Evolutionary conservation across 2,329 filamentous ascomycete genomes (phyloP).

Genomic region (Penicillium sp.): DNA sequence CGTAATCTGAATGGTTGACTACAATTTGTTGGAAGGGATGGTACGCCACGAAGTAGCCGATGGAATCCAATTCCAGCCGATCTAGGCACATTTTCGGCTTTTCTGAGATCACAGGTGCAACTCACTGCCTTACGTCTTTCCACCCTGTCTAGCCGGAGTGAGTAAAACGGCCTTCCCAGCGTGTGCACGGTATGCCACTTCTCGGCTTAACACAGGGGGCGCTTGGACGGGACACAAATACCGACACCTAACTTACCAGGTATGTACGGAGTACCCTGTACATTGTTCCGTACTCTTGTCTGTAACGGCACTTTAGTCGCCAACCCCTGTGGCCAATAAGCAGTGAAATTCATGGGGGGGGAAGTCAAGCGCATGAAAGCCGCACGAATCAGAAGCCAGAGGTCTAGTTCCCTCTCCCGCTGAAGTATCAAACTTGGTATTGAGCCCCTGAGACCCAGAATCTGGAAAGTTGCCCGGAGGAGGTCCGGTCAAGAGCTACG

Average conservation of each 20-base stretch:
- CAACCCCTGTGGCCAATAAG: not conserved
- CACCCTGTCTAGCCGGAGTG: not conserved
- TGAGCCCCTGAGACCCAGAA: constrained; percentile 12
- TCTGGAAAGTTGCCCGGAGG: constrained; percentile 12
- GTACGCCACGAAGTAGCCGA: constrained; percentile 5
- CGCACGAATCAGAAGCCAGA: constrained; percentile 14
- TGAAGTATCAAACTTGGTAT: not conserved
- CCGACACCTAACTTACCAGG: constrained; percentile 1
- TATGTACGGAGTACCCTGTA: not conserved
- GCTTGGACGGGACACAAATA: constrained; percentile 6
- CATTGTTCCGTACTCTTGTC: not conserved
- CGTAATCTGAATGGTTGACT: not conserved
- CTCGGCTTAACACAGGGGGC: constrained; percentile 1
- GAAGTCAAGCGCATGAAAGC: constrained; percentile 9
- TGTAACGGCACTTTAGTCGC: not conserved
- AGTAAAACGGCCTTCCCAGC: constrained; percentile 6
- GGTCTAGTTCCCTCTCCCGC: not conserved
- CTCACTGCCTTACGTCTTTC: constrained; percentile 6
- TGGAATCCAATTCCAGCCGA: constrained; percentile 7
- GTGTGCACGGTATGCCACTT: not conserved
- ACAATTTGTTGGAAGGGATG: not conserved
- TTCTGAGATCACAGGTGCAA: constrained; percentile 21
- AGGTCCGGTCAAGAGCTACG: not conserved
- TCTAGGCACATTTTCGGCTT: not conserved
- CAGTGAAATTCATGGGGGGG: not conserved